Conservation (phyloP, 805 yeast species). For the Candida suzukii region DNA sequence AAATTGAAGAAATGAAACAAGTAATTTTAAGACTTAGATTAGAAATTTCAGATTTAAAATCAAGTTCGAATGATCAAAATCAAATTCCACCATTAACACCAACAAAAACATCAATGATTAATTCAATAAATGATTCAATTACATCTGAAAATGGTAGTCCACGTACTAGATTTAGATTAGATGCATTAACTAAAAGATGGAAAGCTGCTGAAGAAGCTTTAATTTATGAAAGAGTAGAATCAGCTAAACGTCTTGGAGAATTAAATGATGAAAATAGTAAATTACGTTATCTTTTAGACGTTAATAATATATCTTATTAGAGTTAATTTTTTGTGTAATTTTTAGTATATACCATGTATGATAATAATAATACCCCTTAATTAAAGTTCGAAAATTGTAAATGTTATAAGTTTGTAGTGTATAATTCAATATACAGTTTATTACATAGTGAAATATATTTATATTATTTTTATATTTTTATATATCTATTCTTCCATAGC, state of each 20-base stretch:
- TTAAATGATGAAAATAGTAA: slow-evolving; percentile 48
- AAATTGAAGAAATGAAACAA: background rate
- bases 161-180: slow-evolving; percentile 34
- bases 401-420: too few relatives aligned
- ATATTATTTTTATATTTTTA: background rate
- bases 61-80: background rate
- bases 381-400: too few relatives aligned
- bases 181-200: slow-evolving; percentile 59
- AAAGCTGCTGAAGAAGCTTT: slow-evolving; percentile 67
- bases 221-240: slow-evolving; percentile 51
- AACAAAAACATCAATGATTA: background rate
- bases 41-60: background rate
- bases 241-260: slow-evolving; percentile 41
- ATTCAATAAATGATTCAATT: background rate
- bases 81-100: background rate
- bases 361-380: too few relatives aligned
- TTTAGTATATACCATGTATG: background rate
- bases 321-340: background rate
- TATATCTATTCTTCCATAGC: slow-evolving; percentile 25
- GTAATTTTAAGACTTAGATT: background rate
- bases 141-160: background rate
- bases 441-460: too few relatives aligned
- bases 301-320: background rate
- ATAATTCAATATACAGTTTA: too few relatives aligned
- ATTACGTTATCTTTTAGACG: slow-evolving; percentile 17